Base-by-base conservation (phyloP, 2,329 filamentous ascomycete species). In the Exophiala aquamarina region DNA sequence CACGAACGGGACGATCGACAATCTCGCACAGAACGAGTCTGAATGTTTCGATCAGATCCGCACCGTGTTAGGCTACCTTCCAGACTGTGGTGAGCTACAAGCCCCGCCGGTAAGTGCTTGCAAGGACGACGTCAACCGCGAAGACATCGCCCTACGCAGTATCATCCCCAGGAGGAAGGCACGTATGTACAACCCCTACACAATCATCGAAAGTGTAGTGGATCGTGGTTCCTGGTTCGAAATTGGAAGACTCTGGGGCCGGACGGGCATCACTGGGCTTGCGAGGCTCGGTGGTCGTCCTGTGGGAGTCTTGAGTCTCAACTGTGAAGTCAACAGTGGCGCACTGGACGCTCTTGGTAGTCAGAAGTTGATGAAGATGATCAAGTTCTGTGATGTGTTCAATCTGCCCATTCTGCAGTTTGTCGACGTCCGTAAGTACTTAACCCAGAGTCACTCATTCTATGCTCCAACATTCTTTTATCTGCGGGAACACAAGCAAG, bases 1-100 rank as follows among this genome's bases (percentile, higher is more conserved):
- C 56, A 78, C 77, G 1, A 85, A 85, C 49, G 82, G 82, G 0
- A 84, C 81, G 0, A 83, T 84, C 38, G 82, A 85, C 49, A 85
- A 84, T 45, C 66, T 83, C 2, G 81, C 81, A 0, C 68, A 72
- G 3, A 76, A 81, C 48, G 81, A 85, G 60, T 68, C 69, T 13
- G 79, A 75, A 37, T 82, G 79, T 53, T 84, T 82, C 49, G 74
- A 79, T 55, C 82, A 84, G 59, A 60, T 85, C 3, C 68, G 77
- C 1, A 77, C 70, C 0, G 72, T 84, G 1, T 59, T 84, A 15
- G 64, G 70, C 18, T 84, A 78, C 53, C 64, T 84, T 1, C 81
- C 82, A 2, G 78, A 83, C 52, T 76, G 68, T 28, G 81, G 81
- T 0, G 72, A 69, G 2, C 38, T 44, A 26, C 70, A 77, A 18